These are phyloP conservation scores for Puccinia horiana DNA, from an alignment of 1,284 basidiomycete species.

Conservation along the genomic window DNA sequence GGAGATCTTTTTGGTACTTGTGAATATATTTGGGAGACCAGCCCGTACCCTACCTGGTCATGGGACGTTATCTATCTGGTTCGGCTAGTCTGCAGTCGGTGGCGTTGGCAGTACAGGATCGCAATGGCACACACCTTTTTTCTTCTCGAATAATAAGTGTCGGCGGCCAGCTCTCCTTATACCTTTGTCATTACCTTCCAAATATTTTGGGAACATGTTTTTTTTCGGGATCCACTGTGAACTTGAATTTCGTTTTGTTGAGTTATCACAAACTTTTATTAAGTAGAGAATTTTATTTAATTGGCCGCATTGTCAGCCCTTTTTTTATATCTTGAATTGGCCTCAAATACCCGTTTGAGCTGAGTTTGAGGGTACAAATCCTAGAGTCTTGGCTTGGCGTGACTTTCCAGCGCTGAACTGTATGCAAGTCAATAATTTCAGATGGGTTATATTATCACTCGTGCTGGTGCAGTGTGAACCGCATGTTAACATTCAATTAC, in stretches of 20 bases:
- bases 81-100: too few relatives aligned
- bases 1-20: neutral
- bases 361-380: too few relatives aligned
- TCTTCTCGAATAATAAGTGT: neutral
- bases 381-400: too few relatives aligned
- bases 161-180: neutral
- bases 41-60: neutral
- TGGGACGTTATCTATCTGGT: too few relatives aligned
- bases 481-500: too few relatives aligned
- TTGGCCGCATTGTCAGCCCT: neutral
- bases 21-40: neutral
- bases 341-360: too few relatives aligned
- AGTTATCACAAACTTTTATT: neutral
- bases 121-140: neutral
- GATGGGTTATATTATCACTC: too few relatives aligned
- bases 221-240: neutral
- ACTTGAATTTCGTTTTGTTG: neutral
- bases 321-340: neutral
- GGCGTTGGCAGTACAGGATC: too few relatives aligned
- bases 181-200: neutral
- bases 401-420: too few relatives aligned
- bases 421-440: too few relatives aligned
- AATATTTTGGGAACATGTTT: slow-evolving; percentile 5
- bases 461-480: too few relatives aligned
- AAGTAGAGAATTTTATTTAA: neutral